phyloP scores from a whole-genome alignment of 75 land plant genomes.

The Sequoiadendron giganteum region DNA sequence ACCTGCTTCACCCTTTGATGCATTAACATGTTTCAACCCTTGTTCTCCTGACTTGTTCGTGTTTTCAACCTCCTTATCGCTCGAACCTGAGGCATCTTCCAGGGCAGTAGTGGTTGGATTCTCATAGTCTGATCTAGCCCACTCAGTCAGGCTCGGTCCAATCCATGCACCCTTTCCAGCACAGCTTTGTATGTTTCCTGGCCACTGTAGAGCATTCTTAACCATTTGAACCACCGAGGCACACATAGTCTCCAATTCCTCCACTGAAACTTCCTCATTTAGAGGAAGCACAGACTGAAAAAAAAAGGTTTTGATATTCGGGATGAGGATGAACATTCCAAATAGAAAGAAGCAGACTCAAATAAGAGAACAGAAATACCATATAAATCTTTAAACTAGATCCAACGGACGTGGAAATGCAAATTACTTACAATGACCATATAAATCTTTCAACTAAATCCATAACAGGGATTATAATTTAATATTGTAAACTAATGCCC shows the following conservation, averaged over 20 bases:
- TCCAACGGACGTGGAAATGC: background rate
- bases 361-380: background rate
- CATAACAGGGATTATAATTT: background rate
- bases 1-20: constrained; percentile 8
- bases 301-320: background rate
- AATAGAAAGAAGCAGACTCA: background rate
- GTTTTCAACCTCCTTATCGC: background rate
- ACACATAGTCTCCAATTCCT: constrained; percentile 53
- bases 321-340: background rate
- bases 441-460: background rate
- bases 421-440: background rate
- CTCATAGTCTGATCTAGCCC: constrained; percentile 16
- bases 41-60: background rate
- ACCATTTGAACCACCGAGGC: constrained; percentile 43
- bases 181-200: constrained; percentile 34
- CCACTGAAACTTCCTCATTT: constrained; percentile 16
- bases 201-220: constrained; percentile 54
- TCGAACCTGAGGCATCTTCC: background rate
- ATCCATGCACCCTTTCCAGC: constrained; percentile 57
- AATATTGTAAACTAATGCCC: background rate
- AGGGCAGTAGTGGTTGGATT: background rate
- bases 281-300: constrained; percentile 12
- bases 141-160: constrained; percentile 34
- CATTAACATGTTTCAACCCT: background rate
- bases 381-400: too few relatives aligned